Base-by-base conservation (phyloP, 495 filamentous ascomycete species). In the Penicillium maclennaniae region DNA sequence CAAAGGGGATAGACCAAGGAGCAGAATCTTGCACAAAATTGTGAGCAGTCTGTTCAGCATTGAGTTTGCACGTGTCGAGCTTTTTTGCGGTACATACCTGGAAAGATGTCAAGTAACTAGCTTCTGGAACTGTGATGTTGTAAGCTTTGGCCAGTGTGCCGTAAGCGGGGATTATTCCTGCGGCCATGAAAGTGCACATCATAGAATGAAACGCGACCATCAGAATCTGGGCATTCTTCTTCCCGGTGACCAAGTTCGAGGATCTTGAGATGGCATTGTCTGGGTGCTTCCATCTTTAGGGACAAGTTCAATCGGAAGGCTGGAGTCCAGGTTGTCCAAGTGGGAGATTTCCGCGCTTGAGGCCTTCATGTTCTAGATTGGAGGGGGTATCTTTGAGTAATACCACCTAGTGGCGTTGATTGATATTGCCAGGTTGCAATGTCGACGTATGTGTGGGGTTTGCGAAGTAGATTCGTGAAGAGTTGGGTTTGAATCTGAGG, bases 191-290 rank as follows among this genome's bases (percentile, higher is more conserved):
- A 8, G 65, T 69, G 1, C 55, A 52, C 14, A 62, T 57, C 61
- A 66, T 66, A 7, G 69, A 68, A 54, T 69, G 69, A 40, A 71
- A 69, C 7, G 69, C 62, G 1, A 71, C 62, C 69, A 71, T 68
- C 1, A 67, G 15, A n/a, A 69, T 71, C 19, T 67, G 63, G 6
- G 58, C 53, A 43, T 71, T 61, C 28, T 66, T 71, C 58, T 71
- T 71, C 63, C 60, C 4, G 25, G 27, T 0, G 66, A 55, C 66
- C 62, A 69, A 42, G 66, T 69, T 8, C 34, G 49, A 14, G 68
- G 68, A 17, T 68, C 57, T 12, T 55, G 50, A 23, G 51, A 55
- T 21, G 54, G 51, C 1, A 48, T 43, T 10, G n/a, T 36, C 0
- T 17, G 19, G 40, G 27, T 42, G 25, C 38, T 15, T 48, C 42